A percentile compares a stretch with the other conserved stretches of the same genome.
Evolutionary conservation across 331 rosid species (phyloP).

Genomic region (Malus hybrid): DNA sequence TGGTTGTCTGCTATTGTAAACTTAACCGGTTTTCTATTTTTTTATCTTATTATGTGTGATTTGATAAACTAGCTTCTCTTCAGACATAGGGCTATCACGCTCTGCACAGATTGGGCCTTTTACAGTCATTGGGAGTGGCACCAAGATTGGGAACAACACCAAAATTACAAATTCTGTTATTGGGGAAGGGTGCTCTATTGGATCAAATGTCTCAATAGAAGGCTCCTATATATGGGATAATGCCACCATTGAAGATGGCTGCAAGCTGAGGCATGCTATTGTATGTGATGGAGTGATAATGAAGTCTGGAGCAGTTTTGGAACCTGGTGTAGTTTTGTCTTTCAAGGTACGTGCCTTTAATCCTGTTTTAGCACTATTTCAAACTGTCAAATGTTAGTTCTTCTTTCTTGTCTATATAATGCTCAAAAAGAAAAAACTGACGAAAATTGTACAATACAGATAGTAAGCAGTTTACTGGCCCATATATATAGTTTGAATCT

Average conservation of each 20-base stretch:
- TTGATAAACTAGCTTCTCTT: conserved; percentile 20
- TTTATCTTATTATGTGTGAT: conserved; percentile 7
- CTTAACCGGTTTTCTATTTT: neutral
- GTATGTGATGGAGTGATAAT: conserved; percentile 83
- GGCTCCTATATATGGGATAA: conserved; percentile 88
- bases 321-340: conserved; percentile 86
- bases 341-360: conserved; percentile 61
- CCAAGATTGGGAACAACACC: conserved; percentile 64
- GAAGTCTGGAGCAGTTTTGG: conserved; percentile 69
- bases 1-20: neutral
- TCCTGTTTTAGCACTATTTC: neutral
- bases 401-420: neutral
- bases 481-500: neutral
- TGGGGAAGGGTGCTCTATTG: conserved; percentile 81
- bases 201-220: conserved; percentile 73
- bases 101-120: conserved; percentile 79
- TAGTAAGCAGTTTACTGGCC: neutral
- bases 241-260: conserved; percentile 83
- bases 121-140: conserved; percentile 80
- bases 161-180: conserved; percentile 69
- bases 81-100: conserved; percentile 74
- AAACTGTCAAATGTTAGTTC: neutral
- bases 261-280: conserved; percentile 74
- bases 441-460: neutral
- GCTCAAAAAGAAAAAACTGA: neutral